phyloP scores from a whole-genome alignment of 2,329 filamentous ascomycete species.

The Nigrospora oryzae region DNA sequence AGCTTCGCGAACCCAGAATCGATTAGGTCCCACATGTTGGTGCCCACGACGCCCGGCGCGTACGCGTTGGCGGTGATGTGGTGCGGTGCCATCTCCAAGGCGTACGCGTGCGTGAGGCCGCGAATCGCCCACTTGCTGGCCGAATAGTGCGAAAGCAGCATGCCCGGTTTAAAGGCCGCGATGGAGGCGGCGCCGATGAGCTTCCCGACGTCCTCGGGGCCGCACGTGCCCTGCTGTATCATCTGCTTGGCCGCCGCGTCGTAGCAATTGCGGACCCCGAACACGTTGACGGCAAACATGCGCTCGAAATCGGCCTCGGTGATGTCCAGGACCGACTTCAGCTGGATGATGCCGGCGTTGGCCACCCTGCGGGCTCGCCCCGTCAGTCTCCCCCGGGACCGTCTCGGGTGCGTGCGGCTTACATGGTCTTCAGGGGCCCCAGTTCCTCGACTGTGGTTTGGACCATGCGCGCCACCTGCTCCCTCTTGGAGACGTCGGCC shows the following conservation, averaged over 20 bases:
- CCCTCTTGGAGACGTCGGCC: slow-evolving; percentile 52
- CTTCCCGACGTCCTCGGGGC: slow-evolving; percentile 25
- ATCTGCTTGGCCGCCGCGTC: slow-evolving; percentile 54
- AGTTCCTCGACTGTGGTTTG: slow-evolving; percentile 40
- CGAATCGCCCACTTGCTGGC: slow-evolving; percentile 60
- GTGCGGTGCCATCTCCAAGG: slow-evolving; percentile 56
- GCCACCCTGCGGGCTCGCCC: slow-evolving; percentile 40
- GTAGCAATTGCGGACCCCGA: slow-evolving; percentile 58
- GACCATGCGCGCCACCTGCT: slow-evolving; percentile 43
- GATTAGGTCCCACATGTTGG: slow-evolving; percentile 61
- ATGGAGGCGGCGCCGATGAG: slow-evolving; percentile 45
- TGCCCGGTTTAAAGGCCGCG: slow-evolving; percentile 52
- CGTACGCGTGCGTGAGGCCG: slow-evolving; percentile 57
- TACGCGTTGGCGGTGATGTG: slow-evolving; percentile 61
- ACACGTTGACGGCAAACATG: slow-evolving; percentile 59
- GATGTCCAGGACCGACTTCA: slow-evolving; percentile 46
- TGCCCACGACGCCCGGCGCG: slow-evolving; percentile 59
- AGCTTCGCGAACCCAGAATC: slow-evolving; percentile 48
- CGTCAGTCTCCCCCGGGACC: neutral
- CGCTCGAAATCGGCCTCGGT: slow-evolving; percentile 46
- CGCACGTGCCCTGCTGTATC: slow-evolving; percentile 47
- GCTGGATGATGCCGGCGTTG: slow-evolving; percentile 54
- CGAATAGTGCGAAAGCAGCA: slow-evolving; percentile 52
- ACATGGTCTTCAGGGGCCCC: slow-evolving; percentile 37
- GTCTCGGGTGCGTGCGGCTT: slow-evolving; percentile 1